A percentile compares a stretch with the other conserved stretches of the same genome.
phyloP scores from a whole-genome alignment of 371 early-diverging fungal species.

The Actinomortierella wolfii region DNA sequence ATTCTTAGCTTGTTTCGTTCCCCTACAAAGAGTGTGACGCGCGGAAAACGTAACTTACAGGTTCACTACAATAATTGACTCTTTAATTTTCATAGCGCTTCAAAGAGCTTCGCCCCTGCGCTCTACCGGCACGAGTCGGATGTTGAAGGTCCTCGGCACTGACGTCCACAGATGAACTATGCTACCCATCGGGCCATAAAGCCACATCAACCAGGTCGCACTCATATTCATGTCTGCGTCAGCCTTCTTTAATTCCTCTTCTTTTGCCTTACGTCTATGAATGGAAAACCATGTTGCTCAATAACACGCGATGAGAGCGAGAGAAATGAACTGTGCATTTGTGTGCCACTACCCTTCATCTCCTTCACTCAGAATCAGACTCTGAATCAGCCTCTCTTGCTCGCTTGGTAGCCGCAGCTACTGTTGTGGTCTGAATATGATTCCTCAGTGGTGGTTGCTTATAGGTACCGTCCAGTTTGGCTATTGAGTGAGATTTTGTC shows the following conservation, averaged over 20 bases:
- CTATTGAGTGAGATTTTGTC: conserved; percentile 77
- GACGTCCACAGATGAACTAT: background rate
- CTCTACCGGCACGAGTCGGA: conserved; percentile 10
- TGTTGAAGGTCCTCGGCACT: background rate
- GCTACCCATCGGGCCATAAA: background rate
- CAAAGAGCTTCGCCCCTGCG: conserved; percentile 33
- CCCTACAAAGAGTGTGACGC: no score
- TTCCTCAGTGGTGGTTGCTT: conserved; percentile 33
- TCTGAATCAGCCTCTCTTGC: conserved; percentile 38
- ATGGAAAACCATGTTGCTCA: background rate
- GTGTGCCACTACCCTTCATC: no score
- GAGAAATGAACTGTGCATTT: background rate
- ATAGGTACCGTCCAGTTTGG: conserved; percentile 67
- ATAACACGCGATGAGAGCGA: background rate
- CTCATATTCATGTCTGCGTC: conserved; percentile 2
- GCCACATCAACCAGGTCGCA: background rate
- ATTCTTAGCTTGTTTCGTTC: background rate
- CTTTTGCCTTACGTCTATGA: background rate
- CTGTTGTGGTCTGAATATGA: conserved; percentile 4
- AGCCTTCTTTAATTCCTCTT: conserved; percentile 5
- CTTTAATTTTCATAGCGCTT: conserved; percentile 8
- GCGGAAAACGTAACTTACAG: no score
- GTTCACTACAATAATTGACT: no score
- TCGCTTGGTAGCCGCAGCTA: conserved; percentile 17
- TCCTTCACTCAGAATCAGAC: conserved; percentile 32